Evolutionary conservation across 495 filamentous ascomycete genomes (phyloP), one percentile per base, ranked within the genome.

Genomic region (Cercophora scortea): DNA sequence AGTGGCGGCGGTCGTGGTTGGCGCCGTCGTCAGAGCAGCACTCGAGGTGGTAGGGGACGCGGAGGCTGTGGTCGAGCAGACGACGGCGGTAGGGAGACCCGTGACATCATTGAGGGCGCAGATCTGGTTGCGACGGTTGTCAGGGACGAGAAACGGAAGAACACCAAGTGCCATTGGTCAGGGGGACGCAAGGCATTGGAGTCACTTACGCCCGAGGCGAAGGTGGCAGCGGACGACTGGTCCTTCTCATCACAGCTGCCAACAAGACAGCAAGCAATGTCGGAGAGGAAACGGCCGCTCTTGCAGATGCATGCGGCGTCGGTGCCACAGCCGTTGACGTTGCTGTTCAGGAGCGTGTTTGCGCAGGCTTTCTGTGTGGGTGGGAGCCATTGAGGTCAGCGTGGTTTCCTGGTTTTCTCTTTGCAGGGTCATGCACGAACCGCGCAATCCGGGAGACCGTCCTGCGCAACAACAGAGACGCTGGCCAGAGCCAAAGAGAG

Each of bases 231-330:
- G 25, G 53, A 10, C 39, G 77, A 39, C 62, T 87, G 79, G 39
- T 87, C 84, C 0, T 65, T 63, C 1, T 52, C 8, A 42, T 63
- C 55, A 67, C 89, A 95, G 9, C 52, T 62, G 3, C 58, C 61
- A 5, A 65, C 61, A 7, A 94, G 72, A 63, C 89, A 95, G 72
- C 84, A 87, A 32, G 81, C 69, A 51, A 93, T 81, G 34, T 66
- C 56, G 36, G 43, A 57, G 52, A 95, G 73, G 72, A 88, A 87
- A 8, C 63, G 61, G 6, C 64, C 57, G 64, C 78, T 71, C 10
- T 53, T 58, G 71, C 89, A 94, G 59, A 91, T 88, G 64, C 89
- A 94, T 38, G 66, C 58, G 54, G 81, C 62, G 52, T 89, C 78
- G 45, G 76, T 49, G 12, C 71, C 67, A 67, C 88, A 90, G 52